Base-by-base conservation (phyloP, 768 basidiomycete species). In the Trametes cubensis region DNA sequence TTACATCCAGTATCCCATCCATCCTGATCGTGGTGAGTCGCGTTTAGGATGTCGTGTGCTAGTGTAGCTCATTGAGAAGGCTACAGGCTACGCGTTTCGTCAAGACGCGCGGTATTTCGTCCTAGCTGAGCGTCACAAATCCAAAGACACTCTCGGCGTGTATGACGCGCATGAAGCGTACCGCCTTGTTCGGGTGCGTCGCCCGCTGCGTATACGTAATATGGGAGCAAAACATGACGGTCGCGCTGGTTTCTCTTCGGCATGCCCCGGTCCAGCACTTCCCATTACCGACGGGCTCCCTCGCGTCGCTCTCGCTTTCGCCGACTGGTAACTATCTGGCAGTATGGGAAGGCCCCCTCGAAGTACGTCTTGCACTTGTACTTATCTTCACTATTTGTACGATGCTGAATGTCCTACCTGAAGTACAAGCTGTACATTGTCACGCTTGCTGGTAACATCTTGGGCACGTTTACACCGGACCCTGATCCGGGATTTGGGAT, bases 401-500 rank as follows among this genome's bases (percentile, higher is more conserved):
- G 48, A 41, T 44, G 39, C 45, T 52, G 46, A 39, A 30, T 4
- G 48, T 58, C 11, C 38, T 13, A 15, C 4, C 1, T 0, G 15
- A 65, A 94, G 93, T 94, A 89, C 74, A 94, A 90, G 71, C 74
- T 95, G 14, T 79, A 84, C 72, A 77, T 94, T 17, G 68, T 92
- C 52, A 85, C 87, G 0, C 79, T 94, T 3, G 75, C 86, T 17
- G 91, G 90, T 4, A 80, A 83, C 50, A 71, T 81, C 23, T 76
- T 89, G 34, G 85, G 85, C 18, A 81, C 85, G 13, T 94, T 92
- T 70, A 78, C 78, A 20, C 92, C 92, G 2, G 81, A 80, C 38
- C 81, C 84, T 26, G 93, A 96, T 73, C 90, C 92, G 26, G 92
- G 89, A 17, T 83, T 95, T 58, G 95, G 95, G 6, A 85, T 97